Conservation (phyloP, 2,329 filamentous ascomycete genomes). For the Shiraia sp. region DNA sequence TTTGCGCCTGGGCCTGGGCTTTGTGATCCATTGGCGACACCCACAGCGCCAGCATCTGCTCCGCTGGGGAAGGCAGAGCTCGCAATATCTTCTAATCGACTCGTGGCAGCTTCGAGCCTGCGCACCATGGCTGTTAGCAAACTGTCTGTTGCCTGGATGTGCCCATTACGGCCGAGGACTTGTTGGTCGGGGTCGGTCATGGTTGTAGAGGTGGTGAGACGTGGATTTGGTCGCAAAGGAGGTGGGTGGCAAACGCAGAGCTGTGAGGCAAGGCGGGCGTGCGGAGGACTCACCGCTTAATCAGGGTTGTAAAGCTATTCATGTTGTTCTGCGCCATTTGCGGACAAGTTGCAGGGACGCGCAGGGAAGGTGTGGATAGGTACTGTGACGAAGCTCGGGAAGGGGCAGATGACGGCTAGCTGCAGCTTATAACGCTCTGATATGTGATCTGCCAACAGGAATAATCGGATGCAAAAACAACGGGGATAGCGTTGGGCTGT, state of each 20-base stretch:
- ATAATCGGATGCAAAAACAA: constrained; percentile 3
- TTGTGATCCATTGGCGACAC: constrained; percentile 30
- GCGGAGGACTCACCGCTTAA: constrained; percentile 78
- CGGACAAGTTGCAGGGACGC: constrained; percentile 30
- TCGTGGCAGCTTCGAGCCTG: constrained; percentile 96
- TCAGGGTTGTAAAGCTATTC: constrained; percentile 95
- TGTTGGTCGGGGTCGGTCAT: constrained; percentile 14
- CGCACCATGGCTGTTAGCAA: constrained; percentile 54
- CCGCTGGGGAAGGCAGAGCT: constrained; percentile 61
- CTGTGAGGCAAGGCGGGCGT: not conserved
- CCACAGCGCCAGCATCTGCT: constrained; percentile 13
- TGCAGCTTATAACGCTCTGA: constrained; percentile 23
- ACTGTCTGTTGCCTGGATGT: constrained; percentile 35
- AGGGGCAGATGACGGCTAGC: constrained; percentile 27
- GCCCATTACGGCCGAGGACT: constrained; percentile 19
- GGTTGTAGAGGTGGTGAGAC: not conserved
- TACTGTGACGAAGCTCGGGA: too few species aligned
- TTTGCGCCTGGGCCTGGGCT: constrained; percentile 29
- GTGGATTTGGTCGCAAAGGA: not conserved
- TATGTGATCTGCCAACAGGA: constrained; percentile 1
- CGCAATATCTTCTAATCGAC: constrained; percentile 93
- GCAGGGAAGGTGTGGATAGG: constrained; percentile 29
- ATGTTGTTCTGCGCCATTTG: constrained; percentile 79
- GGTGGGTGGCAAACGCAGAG: not conserved
- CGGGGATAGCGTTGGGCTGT: not conserved